Conservation (phyloP, 2,329 filamentous ascomycete genomes). For the Hymenoscyphus albidus region DNA sequence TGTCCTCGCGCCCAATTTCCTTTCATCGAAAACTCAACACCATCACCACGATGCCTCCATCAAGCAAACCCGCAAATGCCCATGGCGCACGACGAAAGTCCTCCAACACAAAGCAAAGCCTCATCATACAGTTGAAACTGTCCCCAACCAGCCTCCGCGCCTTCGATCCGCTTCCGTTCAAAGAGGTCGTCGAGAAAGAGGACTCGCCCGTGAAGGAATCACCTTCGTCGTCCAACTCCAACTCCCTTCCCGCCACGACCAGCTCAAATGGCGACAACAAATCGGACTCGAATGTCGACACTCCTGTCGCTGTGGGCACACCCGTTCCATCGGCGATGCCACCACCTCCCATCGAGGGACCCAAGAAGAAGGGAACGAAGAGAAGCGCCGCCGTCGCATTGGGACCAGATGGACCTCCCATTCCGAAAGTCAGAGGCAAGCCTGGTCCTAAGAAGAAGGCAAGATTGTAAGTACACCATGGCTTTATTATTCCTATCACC, state of each 20-base stretch:
- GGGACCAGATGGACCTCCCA: conserved; percentile 57
- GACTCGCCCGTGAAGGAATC: conserved; percentile 35
- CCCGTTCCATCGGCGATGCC: conserved; percentile 51
- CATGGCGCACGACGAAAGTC: conserved; percentile 28
- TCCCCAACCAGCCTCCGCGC: conserved; percentile 48
- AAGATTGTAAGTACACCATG: conserved; percentile 67
- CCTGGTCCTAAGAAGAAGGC: conserved; percentile 97
- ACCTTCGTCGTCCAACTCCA: conserved; percentile 38
- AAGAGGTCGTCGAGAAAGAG: conserved; percentile 40
- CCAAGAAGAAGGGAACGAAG: conserved; percentile 73
- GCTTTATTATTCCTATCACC: background rate
- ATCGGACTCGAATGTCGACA: conserved; percentile 57
- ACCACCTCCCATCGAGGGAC: conserved; percentile 56
- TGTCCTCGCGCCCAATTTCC: conserved; percentile 4
- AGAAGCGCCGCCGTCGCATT: conserved; percentile 62
- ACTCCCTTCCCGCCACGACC: conserved; percentile 37
- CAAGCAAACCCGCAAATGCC: conserved; percentile 21
- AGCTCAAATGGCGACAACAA: conserved; percentile 51
- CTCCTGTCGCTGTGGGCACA: conserved; percentile 53
- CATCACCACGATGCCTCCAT: conserved; percentile 27
- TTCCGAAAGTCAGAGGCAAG: conserved; percentile 75
- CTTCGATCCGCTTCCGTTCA: conserved; percentile 45
- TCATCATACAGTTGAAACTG: conserved; percentile 52
- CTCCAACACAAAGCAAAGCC: conserved; percentile 27
- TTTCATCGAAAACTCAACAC: conserved; percentile 5